A percentile compares a stretch with the other conserved stretches of the same genome.
Conservation (phyloP, 768 basidiomycete genomes). For the Tubosaeta sp. region DNA sequence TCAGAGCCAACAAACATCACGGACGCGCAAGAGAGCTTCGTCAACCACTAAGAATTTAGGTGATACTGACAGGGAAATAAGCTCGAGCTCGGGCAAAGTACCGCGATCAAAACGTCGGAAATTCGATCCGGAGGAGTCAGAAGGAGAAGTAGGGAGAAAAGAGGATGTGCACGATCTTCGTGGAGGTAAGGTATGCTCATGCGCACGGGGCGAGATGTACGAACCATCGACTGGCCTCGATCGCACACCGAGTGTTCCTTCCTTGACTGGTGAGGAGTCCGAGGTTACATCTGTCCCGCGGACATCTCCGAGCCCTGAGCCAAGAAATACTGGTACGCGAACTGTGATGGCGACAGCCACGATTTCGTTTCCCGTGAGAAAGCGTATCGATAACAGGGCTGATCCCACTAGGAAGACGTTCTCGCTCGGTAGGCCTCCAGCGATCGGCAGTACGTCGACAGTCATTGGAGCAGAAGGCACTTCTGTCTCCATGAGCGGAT, state of each 20-base stretch:
- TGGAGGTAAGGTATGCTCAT: not conserved
- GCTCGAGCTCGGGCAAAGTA: slow-evolving; percentile 3
- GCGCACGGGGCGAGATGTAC: not conserved
- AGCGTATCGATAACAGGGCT: slow-evolving; percentile 1
- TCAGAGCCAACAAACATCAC: slow-evolving; percentile 1
- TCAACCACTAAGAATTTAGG: not conserved
- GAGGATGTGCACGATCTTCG: not conserved
- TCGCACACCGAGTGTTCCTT: not conserved
- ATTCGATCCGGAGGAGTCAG: slow-evolving; percentile 6
- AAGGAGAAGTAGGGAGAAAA: not conserved
- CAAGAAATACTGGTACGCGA: not conserved
- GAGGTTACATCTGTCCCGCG: not conserved
- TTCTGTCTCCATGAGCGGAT: not conserved
- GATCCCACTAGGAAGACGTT: slow-evolving; percentile 1
- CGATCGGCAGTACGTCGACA: not conserved
- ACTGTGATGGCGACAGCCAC: slow-evolving; percentile 4
- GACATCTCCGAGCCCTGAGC: not conserved
- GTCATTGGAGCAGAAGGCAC: not conserved
- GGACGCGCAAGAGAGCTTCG: not conserved
- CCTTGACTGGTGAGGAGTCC: not conserved
- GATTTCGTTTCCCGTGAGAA: slow-evolving; percentile 21
- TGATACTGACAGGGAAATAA: not conserved
- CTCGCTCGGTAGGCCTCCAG: not conserved
- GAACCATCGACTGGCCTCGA: not conserved
- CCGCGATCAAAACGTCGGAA: slow-evolving; percentile 13